phyloP scores from a whole-genome alignment of 2,329 filamentous ascomycete species.

The Stemphylium vesicarium region DNA sequence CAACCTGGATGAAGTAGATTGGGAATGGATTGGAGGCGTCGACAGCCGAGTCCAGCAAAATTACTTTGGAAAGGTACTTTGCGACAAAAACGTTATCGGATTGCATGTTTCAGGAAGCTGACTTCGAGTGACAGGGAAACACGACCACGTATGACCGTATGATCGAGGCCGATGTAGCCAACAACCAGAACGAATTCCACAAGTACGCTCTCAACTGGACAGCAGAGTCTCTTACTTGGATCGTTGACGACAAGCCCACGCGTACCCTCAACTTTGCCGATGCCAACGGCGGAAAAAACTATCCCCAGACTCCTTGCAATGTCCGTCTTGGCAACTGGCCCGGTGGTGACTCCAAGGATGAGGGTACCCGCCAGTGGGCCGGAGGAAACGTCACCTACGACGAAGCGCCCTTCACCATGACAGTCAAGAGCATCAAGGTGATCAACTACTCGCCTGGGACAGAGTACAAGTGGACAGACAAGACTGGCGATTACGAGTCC shows the following conservation, averaged over 20 bases:
- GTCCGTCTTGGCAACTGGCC: conserved; percentile 55
- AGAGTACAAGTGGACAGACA: conserved; percentile 59
- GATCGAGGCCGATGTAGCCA: conserved; percentile 63
- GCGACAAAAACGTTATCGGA: conserved; percentile 24
- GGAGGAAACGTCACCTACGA: conserved; percentile 62
- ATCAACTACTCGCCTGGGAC: conserved; percentile 60
- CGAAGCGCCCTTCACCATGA: conserved; percentile 59
- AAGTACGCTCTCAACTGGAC: conserved; percentile 79
- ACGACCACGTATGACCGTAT: conserved; percentile 74
- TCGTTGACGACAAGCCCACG: conserved; percentile 70
- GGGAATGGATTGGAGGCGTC: conserved; percentile 78
- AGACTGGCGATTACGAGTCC: conserved; percentile 55
- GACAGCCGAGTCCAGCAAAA: conserved; percentile 70
- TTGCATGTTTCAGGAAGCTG: background rate
- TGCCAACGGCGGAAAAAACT: conserved; percentile 64
- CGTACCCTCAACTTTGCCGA: conserved; percentile 68
- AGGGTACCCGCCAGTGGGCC: conserved; percentile 72
- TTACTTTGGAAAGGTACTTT: conserved; percentile 70
- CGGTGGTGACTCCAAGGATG: conserved; percentile 55
- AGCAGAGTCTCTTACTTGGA: conserved; percentile 68
- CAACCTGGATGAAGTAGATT: conserved; percentile 86
- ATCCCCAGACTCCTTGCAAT: conserved; percentile 79
- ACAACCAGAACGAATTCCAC: conserved; percentile 64
- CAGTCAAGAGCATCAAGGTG: conserved; percentile 58
- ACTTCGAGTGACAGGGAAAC: conserved; percentile 65